phyloP scores from a whole-genome alignment of 176 grass and related monocot genomes.

The Bolboschoenus planiculmis region DNA sequence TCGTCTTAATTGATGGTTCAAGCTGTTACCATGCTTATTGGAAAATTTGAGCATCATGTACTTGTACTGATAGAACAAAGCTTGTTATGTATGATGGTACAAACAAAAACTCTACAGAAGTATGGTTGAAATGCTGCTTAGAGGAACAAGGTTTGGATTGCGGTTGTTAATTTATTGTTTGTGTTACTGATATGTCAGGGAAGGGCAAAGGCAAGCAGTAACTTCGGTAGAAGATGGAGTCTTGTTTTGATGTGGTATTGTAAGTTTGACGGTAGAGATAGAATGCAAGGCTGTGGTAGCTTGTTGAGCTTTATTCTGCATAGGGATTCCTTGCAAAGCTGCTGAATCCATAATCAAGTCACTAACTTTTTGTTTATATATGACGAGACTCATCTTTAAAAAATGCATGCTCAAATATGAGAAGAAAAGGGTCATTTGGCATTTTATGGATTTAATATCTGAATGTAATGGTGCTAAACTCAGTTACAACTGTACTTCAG shows the following conservation, averaged over 20 bases:
- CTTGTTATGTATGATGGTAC: neutral
- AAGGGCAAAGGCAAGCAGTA: constrained; percentile 3
- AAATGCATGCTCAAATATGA: neutral
- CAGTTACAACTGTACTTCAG: too few species aligned
- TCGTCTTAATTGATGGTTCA: neutral
- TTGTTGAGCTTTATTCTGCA: neutral
- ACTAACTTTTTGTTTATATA: neutral
- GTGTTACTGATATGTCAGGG: neutral
- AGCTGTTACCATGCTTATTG: neutral
- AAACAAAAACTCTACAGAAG: neutral
- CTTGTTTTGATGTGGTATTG: neutral
- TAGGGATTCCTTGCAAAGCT: neutral
- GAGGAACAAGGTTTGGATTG: neutral
- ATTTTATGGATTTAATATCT: neutral
- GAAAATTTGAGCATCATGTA: too few species aligned
- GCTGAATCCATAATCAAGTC: constrained; percentile 6
- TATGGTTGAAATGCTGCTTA: neutral
- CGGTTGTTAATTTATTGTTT: neutral
- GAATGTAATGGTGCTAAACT: neutral
- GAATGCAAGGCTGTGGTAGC: neutral
- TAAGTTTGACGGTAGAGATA: neutral
- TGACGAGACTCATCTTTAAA: neutral
- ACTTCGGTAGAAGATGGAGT: neutral
- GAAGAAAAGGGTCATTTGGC: neutral
- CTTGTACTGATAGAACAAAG: too few species aligned